Base-by-base conservation (phyloP, 768 basidiomycete species). In the Suillus luteus region DNA sequence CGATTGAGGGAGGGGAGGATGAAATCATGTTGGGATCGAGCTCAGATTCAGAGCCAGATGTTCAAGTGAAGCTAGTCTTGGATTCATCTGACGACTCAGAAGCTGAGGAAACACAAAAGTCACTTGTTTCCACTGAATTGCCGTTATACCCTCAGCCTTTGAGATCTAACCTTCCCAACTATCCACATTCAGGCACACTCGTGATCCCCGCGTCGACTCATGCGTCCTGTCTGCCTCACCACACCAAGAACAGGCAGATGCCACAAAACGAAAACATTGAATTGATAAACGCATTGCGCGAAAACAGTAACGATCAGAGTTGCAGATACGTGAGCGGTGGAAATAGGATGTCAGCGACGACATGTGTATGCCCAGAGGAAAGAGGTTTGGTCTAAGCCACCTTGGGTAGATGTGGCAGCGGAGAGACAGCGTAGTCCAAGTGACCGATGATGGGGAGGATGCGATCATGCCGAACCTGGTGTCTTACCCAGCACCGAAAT, bases 391-490 rank as follows among this genome's bases (percentile, higher is more conserved):
- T 22, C 24, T 40, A 40, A 57, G 38, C 15, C 14, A 24, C 38
- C 22, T 57, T 38, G 14, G 4, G 38, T 19, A 19, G 22, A 22
- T 38, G 12, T 22, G 15, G 22, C 14, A 14, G 22, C 22, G 37
- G 22, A 40, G 2, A 15, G 24, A 57, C 38, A 5, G 38, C 22
- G 9, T 57, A 57, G 15, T 57, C 38, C 37, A 57, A 40, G 35
- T 78, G 78, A 38, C 75, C 78, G 24, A 75, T 74, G 54, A 80
- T 60, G 3, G 76, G 78, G 33, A 73, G 63, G 62, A 79, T 80
- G 38, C 76, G 70, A 27, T 76, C 77, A 54, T 70, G 74, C 64
- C 73, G 70, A 15, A 78, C 64, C 12, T 77, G 68, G 15, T 67
- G 68, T 40, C 67, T 71, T 59, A 79, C 68, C 79, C 79, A 80